Evolutionary conservation across 2,329 filamentous ascomycete species (phyloP).

Genomic region (Sclerotinia spermophila): DNA sequence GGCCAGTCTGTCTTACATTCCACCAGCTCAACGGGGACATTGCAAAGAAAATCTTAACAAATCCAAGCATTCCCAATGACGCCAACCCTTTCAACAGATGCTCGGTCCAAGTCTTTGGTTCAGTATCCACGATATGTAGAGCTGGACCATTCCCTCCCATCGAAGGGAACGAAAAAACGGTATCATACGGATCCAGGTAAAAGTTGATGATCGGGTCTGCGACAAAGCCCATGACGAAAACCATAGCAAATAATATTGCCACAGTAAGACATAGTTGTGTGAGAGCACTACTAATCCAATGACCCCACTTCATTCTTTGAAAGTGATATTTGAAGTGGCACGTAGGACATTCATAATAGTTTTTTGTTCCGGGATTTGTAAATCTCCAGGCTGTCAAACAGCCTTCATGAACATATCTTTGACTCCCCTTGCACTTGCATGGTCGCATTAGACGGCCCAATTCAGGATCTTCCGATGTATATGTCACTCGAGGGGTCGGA

Average conservation of each 20-base stretch:
- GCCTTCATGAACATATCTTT: conserved; percentile 90
- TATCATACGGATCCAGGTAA: conserved; percentile 74
- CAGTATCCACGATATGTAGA: conserved; percentile 44
- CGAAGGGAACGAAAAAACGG: conserved; percentile 46
- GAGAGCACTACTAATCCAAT: conserved; percentile 61
- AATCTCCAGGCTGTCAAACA: conserved; percentile 82
- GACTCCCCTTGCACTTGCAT: conserved; percentile 89
- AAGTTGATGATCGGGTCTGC: conserved; percentile 90
- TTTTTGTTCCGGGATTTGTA: conserved; percentile 64
- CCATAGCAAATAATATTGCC: conserved; percentile 62
- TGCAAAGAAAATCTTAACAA: conserved; percentile 73
- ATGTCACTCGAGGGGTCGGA: conserved; percentile 56
- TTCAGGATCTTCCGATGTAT: conserved; percentile 69
- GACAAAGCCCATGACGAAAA: conserved; percentile 85
- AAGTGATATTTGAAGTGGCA: conserved; percentile 82
- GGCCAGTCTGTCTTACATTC: conserved; percentile 62
- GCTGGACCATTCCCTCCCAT: conserved; percentile 42
- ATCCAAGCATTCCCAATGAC: conserved; percentile 82
- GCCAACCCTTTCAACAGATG: conserved; percentile 89
- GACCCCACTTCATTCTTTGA: conserved; percentile 71
- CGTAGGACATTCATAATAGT: conserved; percentile 84
- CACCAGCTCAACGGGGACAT: conserved; percentile 75
- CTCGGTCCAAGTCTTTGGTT: conserved; percentile 64
- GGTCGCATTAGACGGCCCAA: conserved; percentile 79
- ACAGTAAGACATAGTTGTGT: conserved; percentile 70